phyloP scores from a whole-genome alignment of 75 land plant genomes.

The Ceratopteris richardii region DNA sequence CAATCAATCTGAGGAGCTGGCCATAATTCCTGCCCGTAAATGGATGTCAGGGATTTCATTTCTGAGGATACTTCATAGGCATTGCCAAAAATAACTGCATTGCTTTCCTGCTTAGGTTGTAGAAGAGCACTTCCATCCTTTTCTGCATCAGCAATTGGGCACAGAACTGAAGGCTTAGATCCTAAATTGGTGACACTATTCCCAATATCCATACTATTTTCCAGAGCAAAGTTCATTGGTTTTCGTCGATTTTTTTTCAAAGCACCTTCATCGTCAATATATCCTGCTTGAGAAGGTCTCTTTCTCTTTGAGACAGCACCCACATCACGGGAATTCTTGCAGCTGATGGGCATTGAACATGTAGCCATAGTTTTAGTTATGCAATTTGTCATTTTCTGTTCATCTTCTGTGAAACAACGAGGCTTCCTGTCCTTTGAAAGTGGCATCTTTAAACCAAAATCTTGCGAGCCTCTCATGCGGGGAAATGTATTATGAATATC shows the following conservation, averaged over 20 bases:
- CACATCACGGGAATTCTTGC: neutral
- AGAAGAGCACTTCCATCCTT: neutral
- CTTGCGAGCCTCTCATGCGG: constrained; percentile 47
- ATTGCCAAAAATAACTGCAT: neutral
- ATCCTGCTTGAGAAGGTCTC: constrained; percentile 17
- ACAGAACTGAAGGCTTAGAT: neutral
- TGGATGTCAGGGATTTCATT: neutral
- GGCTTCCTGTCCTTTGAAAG: constrained; percentile 18
- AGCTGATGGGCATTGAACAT: neutral
- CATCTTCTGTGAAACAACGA: constrained; percentile 4
- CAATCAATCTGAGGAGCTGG: constrained; percentile 12
- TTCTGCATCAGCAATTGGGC: neutral
- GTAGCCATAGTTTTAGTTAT: neutral
- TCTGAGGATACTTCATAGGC: neutral
- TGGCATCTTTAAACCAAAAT: constrained; percentile 37
- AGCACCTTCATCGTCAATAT: constrained; percentile 16
- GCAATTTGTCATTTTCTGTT: constrained; percentile 1
- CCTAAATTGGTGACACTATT: constrained; percentile 16
- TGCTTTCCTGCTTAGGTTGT: neutral
- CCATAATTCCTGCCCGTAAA: neutral
- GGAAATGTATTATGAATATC: constrained; percentile 27
- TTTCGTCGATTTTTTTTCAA: constrained; percentile 39
- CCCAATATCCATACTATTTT: constrained; percentile 34
- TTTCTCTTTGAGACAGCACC: constrained; percentile 17
- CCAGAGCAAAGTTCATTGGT: constrained; percentile 37